A percentile compares a stretch with the other conserved stretches of the same genome.
Evolutionary conservation across 2,329 filamentous ascomycete species (phyloP).

Genomic region (Exophiala aquamarina): DNA sequence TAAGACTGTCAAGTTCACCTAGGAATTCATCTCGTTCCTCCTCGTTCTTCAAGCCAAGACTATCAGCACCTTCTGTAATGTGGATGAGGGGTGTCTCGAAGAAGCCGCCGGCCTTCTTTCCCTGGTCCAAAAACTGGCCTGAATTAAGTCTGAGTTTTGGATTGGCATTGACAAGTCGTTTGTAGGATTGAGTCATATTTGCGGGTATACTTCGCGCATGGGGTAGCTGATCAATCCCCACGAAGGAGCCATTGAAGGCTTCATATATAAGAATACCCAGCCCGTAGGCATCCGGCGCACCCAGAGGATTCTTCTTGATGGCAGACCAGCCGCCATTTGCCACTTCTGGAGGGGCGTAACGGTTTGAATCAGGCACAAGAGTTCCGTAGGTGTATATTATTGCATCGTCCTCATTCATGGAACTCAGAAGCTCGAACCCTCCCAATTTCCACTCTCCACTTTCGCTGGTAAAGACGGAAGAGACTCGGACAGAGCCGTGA

Average conservation of each 20-base stretch:
- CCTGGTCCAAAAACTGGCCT: slow-evolving; percentile 85
- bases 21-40: slow-evolving; percentile 83
- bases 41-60: slow-evolving; percentile 81
- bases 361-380: slow-evolving; percentile 77
- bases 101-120: slow-evolving; percentile 76
- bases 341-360: slow-evolving; percentile 86
- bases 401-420: slow-evolving; percentile 92
- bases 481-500: slow-evolving; percentile 80
- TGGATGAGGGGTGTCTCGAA: slow-evolving; percentile 93
- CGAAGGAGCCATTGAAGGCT: slow-evolving; percentile 84
- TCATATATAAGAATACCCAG: slow-evolving; percentile 84
- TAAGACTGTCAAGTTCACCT: slow-evolving; percentile 77
- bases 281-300: slow-evolving; percentile 83
- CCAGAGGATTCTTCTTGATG: slow-evolving; percentile 77
- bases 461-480: slow-evolving; percentile 88
- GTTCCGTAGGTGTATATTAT: slow-evolving; percentile 90
- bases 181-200: slow-evolving; percentile 88
- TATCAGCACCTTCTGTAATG: slow-evolving; percentile 89
- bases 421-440: slow-evolving; percentile 91
- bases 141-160: slow-evolving; percentile 85
- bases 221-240: slow-evolving; percentile 73
- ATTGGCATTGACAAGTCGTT: slow-evolving; percentile 81
- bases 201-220: slow-evolving; percentile 85
- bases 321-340: slow-evolving; percentile 85
- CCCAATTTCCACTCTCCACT: slow-evolving; percentile 98